Base-by-base conservation (phyloP, 2,329 filamentous ascomycete genomes). In the Cytospora piceicola region DNA sequence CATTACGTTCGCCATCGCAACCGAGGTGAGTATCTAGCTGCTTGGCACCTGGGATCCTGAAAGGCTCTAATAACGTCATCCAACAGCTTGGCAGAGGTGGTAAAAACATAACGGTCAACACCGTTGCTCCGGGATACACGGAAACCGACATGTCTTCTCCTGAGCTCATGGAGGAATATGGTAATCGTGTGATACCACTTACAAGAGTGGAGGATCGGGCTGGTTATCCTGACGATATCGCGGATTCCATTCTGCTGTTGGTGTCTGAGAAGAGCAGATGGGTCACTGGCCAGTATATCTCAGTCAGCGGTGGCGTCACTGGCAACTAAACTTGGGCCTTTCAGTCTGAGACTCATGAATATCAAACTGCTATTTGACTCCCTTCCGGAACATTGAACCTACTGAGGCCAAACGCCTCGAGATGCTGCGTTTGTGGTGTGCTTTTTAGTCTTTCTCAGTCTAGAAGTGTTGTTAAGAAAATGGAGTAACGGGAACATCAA, bases 91-190 rank as follows among this genome's bases (percentile, higher is more conserved):
- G 60, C 7, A 62, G 30, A 52, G 30, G 34, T 4, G 51, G 72
- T 24, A 73, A 73, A 51, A 78, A 79, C 17, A 78, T 82, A 61
- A 82, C 79, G 0, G 75, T 82, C 49, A 82, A 82, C 58, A 76
- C 78, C 1, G 69, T 81, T 9, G 75, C 75, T 0, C 80, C 79
- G 0, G 80, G 80, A 0, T 76, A 77, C 0, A 75, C 77, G 0
- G 58, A 51, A 0, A 81, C 80, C 1, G 79, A 81, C 7, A 62
- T 71, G 1, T 67, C 69, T 58, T 70, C 70, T 0, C 49, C 65
- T 1, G 65, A 65, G 0, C 49, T 66, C 0, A 70, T 67, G 24
- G 61, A 70, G 2, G 71, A 71, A 11, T 39, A 76, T 2, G 68
- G 69, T 6, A 55, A 53, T 17, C 55, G 66, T 0, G 58, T 76